phyloP scores from a whole-genome alignment of 805 yeast species.

The Yarrowia sp. region DNA sequence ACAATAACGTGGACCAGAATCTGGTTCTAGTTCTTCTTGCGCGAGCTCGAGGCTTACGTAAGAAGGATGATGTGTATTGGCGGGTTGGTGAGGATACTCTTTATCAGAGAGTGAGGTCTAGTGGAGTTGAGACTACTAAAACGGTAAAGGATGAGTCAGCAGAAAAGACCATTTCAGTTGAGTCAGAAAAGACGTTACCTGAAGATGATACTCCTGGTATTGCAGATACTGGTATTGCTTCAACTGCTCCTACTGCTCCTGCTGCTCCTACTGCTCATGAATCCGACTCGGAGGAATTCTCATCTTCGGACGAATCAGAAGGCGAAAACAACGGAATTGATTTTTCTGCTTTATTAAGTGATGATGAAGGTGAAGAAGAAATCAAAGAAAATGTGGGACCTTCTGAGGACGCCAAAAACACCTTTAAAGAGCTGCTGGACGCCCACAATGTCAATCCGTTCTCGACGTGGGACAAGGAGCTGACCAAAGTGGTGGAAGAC shows the following conservation, averaged over 20 bases:
- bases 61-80: slow-evolving; percentile 27
- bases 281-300: slow-evolving; percentile 8
- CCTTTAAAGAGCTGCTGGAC: slow-evolving; percentile 41
- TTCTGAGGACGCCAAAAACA: not conserved
- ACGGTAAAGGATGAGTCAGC: not conserved
- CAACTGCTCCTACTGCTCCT: no score
- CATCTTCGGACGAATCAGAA: slow-evolving; percentile 5
- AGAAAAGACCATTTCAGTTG: not conserved
- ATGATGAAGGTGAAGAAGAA: slow-evolving; percentile 32
- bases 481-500: slow-evolving; percentile 43
- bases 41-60: slow-evolving; percentile 40
- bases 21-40: slow-evolving; percentile 40
- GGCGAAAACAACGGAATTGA: slow-evolving; percentile 16
- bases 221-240: no score
- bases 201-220: no score
- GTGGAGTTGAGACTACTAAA: not conserved
- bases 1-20: slow-evolving; percentile 37
- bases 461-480: slow-evolving; percentile 49
- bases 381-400: slow-evolving; percentile 18
- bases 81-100: slow-evolving; percentile 1
- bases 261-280: no score
- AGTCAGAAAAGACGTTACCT: no score
- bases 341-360: slow-evolving; percentile 12
- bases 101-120: not conserved
- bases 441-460: slow-evolving; percentile 43